Evolutionary conservation across 2,329 filamentous ascomycete species (phyloP), one percentile per base, ranked within the genome.

Genomic region (Apiospora phragmitis): DNA sequence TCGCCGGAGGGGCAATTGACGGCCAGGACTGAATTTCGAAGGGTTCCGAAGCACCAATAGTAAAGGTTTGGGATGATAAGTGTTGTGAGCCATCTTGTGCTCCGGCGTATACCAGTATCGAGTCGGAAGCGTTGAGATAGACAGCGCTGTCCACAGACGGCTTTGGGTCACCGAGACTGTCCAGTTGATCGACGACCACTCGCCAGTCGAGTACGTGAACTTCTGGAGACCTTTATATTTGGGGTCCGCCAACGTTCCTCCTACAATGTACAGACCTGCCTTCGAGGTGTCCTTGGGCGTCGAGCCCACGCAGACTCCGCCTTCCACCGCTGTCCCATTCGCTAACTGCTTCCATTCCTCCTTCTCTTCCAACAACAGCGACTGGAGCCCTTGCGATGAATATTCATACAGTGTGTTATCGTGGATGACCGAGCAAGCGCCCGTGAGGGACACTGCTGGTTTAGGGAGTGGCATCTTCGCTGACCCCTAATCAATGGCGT

Each of bases 401-500:
- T 94, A 97, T 65, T 93, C 91, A 83, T 97, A 98, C 69, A 98
- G 89, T 16, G 91, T 94, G 80, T 94, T 91, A 79, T 94, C 86
- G 84, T 93, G 86, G 72, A 98, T 88, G 77, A 92, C 89, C 71
- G 94, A 94, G 83, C 95, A 98, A 77, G 93, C 91, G 81, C 91
- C 90, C 80, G 90, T 88, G 79, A 98, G 84, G 73, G 91, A 85
- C 78, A 90, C 87, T 69, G 88, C 84, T 68, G 94, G 94, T 77
- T 90, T 83, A 67, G 94, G 94, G 70, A 92, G 85, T 78, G 90
- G 84, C 94, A 97, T 97, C 68, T 74, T 81, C 67, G 62, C 65
- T 68, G 65, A 59, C 65, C 71, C 68, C 42, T 70, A 55, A 51
- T 69, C 68, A 67, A 71, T 55, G 32, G 35, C 55, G 59, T 41